Evolutionary conservation across 2,329 filamentous ascomycete species (phyloP).

Genomic region (Colletotrichum falcatum): DNA sequence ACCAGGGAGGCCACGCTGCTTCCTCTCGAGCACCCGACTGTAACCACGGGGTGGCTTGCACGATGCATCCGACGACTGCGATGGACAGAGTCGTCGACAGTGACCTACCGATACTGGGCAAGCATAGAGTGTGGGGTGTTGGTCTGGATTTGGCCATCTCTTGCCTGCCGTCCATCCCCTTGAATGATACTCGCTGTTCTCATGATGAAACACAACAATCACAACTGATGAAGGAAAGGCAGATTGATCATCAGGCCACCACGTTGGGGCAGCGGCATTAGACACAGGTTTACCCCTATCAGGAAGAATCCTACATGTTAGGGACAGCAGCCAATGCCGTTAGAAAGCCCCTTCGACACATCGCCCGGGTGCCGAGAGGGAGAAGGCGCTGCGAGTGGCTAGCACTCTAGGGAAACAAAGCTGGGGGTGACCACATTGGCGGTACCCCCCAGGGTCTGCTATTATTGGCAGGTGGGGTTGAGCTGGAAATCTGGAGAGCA

Average conservation of each 20-base stretch:
- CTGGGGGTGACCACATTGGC: constrained; percentile 31
- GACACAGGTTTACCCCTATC: constrained; percentile 8
- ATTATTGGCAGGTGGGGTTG: constrained; percentile 29
- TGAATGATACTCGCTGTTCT: constrained; percentile 7
- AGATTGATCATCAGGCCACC: constrained; percentile 19
- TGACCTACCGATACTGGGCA: background rate
- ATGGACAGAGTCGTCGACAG: background rate
- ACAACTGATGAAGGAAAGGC: background rate
- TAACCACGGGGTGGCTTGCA: background rate
- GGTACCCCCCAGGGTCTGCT: constrained; percentile 35
- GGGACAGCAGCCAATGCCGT: constrained; percentile 13
- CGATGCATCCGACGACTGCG: background rate
- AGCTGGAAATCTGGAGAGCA: constrained; percentile 35
- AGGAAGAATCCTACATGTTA: background rate
- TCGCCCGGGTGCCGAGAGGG: background rate
- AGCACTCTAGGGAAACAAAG: constrained; percentile 21
- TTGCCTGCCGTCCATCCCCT: background rate
- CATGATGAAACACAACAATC: background rate
- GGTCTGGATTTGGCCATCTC: background rate
- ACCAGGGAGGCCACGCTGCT: background rate
- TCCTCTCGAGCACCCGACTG: background rate
- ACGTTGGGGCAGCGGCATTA: constrained; percentile 19
- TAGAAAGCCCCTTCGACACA: constrained; percentile 6
- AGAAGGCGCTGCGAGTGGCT: constrained; percentile 14
- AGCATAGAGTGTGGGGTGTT: too few species aligned